Percentiles rank a stretch among this genome's conserved stretches.
Evolutionary conservation across 129 eudicot species (phyloP).

Genomic region (Solidago caesia): DNA sequence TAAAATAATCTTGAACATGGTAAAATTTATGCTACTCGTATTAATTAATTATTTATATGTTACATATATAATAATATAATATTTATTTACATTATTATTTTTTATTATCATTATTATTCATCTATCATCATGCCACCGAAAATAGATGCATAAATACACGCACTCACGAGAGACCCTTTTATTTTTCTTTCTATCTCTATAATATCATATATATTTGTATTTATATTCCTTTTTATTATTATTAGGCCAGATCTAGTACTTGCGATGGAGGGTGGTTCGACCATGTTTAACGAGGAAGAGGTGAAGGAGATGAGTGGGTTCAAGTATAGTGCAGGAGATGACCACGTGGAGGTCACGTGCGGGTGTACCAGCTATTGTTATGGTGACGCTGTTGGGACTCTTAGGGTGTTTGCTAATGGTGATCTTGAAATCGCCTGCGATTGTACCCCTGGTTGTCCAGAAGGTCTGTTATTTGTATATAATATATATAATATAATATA

Average conservation of each 20-base stretch:
- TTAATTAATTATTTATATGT: not conserved
- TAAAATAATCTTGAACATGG: conserved; percentile 6
- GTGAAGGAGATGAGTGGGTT: conserved; percentile 59
- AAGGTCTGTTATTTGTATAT: conserved; percentile 37
- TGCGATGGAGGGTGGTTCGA: conserved; percentile 23
- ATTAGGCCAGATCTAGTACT: conserved; percentile 12
- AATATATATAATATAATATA: not conserved
- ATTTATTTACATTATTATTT: not conserved
- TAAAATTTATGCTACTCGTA: not conserved
- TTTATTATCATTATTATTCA: no score
- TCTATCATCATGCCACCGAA: conserved; percentile 21
- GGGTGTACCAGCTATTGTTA: conserved; percentile 77
- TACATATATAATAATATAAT: not conserved
- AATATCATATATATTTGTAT: not conserved
- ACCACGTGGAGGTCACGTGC: conserved; percentile 75
- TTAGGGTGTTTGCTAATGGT: conserved; percentile 63
- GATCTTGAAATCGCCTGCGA: conserved; percentile 67
- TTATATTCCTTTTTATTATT: not conserved
- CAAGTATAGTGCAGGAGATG: conserved; percentile 35
- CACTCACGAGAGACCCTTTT: conserved; percentile 36
- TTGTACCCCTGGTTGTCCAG: conserved; percentile 76
- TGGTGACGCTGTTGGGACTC: conserved; percentile 75
- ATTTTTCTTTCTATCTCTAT: conserved; percentile 3
- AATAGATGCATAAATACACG: conserved; percentile 33
- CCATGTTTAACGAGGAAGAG: conserved; percentile 67